Conservation (phyloP, 164 flowering plant species). For the Malania oleifera region DNA sequence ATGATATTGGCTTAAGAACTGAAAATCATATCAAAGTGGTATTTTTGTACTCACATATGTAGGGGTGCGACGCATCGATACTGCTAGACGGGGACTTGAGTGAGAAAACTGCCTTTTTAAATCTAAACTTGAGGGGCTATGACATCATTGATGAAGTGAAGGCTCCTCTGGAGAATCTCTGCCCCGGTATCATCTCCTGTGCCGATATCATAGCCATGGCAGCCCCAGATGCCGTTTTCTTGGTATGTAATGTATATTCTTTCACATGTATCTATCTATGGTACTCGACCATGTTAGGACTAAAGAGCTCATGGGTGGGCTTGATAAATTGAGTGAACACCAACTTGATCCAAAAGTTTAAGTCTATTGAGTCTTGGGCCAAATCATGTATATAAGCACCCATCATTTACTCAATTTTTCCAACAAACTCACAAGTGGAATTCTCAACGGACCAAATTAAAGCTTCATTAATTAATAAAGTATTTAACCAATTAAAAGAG, state of each 20-base stretch:
- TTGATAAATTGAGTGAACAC: too few relatives aligned
- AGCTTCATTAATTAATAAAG: too few relatives aligned
- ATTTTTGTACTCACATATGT: neutral
- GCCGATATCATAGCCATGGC: conserved; percentile 43
- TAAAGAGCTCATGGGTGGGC: too few relatives aligned
- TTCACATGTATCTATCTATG: too few relatives aligned
- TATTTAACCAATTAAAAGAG: too few relatives aligned
- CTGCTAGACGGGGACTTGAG: conserved; percentile 23
- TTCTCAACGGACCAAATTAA: too few relatives aligned
- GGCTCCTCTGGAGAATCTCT: conserved; percentile 16
- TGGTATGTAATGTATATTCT: conserved; percentile 21
- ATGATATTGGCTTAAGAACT: neutral
- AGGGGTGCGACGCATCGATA: conserved; percentile 51
- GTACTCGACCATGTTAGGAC: too few relatives aligned
- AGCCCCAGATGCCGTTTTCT: conserved; percentile 24
- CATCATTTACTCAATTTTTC: too few relatives aligned
- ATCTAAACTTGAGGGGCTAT: conserved; percentile 30
- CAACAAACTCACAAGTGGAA: too few relatives aligned
- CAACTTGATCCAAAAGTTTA: too few relatives aligned
- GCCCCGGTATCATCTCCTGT: conserved; percentile 37
- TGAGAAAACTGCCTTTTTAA: conserved; percentile 25
- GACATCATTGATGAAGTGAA: conserved; percentile 32
- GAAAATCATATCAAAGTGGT: neutral
- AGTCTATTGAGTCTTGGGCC: too few relatives aligned
- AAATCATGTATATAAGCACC: too few relatives aligned